Base-by-base conservation (phyloP, 306 rosid species). In the Lablab purpureus region DNA sequence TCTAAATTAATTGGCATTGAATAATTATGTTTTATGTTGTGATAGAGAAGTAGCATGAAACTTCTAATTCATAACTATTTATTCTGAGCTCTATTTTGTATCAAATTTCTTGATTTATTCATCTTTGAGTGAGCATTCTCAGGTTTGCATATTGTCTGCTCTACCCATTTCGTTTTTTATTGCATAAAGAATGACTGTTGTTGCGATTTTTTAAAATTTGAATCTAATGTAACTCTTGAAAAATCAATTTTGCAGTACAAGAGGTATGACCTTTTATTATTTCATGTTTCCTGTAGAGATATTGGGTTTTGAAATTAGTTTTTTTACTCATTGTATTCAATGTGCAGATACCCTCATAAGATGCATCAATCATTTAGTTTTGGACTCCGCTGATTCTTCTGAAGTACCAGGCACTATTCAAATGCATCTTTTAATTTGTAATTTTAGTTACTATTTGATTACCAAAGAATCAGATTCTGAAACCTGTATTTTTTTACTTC, bases 371-470 rank as follows among this genome's bases (percentile, higher is more conserved):
- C 89, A 67, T 88, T 88, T 90, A 64, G 84, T 88, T 90, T 90
- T 90, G 92, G 94, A 90, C 92, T 86, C 87, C 62, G 94, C 87
- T 85, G 94, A 90, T 90, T 83, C 94, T 88, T 88, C 94, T 88
- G 94, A 90, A 85, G 94, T 90, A 86, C 88, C 81, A 68, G 87
- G 89, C 92, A 77, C 83, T 84, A 84, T 86, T 90, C 92, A 90
- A 90, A 90, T 82, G 92, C 89, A 87, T 82, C 87, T 84, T 88
- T 90, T 88, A 84, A 79, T 84, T 70, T 88, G 92, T 86, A 83
- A 73, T 18, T 47, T 51, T 78, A 84, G 67, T 64, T 67, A 50
- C 83, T 77, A 78, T 88, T 90, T 84, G 73, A 80, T 81, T 77
- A 43, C 86, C 58, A 82, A 80, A 86, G 89, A 83, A 67, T 84